phyloP scores from a whole-genome alignment of 2,329 filamentous ascomycete genomes.

The Samsoniella hepiali region DNA sequence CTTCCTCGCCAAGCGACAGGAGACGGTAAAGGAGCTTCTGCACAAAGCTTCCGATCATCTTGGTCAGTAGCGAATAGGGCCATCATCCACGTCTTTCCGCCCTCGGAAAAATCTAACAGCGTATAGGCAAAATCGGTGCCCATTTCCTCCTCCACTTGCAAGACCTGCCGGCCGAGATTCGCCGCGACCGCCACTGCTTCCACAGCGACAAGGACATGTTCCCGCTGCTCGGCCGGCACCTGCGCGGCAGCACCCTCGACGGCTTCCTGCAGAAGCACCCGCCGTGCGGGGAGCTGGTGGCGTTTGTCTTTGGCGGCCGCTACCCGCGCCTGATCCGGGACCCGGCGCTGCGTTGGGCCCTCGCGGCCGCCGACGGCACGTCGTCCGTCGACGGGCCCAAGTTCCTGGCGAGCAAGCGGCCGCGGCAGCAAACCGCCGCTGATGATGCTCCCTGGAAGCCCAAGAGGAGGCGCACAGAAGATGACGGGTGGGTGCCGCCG shows the following conservation, averaged over 20 bases:
- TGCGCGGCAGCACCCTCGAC: conserved; percentile 22
- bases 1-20: not conserved
- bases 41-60: not conserved
- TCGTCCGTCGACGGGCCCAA: conserved; percentile 18
- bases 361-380: not conserved
- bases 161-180: not conserved
- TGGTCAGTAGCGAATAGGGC: not conserved
- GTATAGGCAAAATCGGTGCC: not conserved
- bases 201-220: not conserved
- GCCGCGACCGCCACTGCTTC: not conserved
- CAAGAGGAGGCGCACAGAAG: not conserved
- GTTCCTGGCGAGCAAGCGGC: conserved; percentile 9
- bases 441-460: not conserved
- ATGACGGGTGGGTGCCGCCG: not conserved
- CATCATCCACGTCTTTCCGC: too few relatives aligned
- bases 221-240: conserved; percentile 19
- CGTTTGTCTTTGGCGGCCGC: conserved; percentile 24
- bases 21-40: not conserved
- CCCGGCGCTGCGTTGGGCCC: not conserved
- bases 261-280: conserved; percentile 22
- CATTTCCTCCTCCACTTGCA: not conserved
- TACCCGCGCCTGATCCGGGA: conserved; percentile 21
- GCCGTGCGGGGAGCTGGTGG: conserved; percentile 18
- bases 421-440: not conserved
- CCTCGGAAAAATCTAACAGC: not conserved